phyloP scores from a whole-genome alignment of 176 grass and related monocot species.

The Pharus latifolius region DNA sequence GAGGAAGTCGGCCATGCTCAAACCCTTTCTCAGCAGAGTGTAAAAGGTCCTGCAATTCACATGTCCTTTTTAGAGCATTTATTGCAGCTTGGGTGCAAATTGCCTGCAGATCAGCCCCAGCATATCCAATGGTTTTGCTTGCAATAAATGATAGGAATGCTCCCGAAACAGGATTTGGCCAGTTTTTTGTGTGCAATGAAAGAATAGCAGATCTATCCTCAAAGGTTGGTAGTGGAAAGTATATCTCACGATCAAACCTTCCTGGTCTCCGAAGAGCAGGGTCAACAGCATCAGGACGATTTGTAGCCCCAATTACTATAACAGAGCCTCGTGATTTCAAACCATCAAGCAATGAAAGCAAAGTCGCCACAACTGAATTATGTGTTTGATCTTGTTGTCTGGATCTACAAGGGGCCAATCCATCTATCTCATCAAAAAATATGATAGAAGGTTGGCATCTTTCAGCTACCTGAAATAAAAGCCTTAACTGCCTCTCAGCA shows the following conservation, averaged over 20 bases:
- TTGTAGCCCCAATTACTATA: slow-evolving; percentile 93
- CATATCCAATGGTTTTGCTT: slow-evolving; percentile 86
- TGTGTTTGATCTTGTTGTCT: slow-evolving; percentile 91
- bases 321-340: slow-evolving; percentile 95
- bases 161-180: slow-evolving; percentile 70
- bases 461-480: slow-evolving; percentile 97
- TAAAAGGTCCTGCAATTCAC: slow-evolving; percentile 63
- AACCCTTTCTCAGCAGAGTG: slow-evolving; percentile 55
- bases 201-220: slow-evolving; percentile 92
- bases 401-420: slow-evolving; percentile 81
- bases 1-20: slow-evolving; percentile 46
- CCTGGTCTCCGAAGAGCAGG: slow-evolving; percentile 94
- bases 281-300: slow-evolving; percentile 92
- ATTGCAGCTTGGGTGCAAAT: slow-evolving; percentile 94
- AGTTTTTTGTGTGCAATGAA: slow-evolving; percentile 79
- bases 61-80: slow-evolving; percentile 90
- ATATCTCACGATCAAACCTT: slow-evolving; percentile 97
- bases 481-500: slow-evolving; percentile 87
- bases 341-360: slow-evolving; percentile 94
- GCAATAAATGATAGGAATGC: slow-evolving; percentile 73
- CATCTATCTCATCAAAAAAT: slow-evolving; percentile 99
- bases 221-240: slow-evolving; percentile 77
- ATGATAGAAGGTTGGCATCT: slow-evolving; percentile 95
- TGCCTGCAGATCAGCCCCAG: slow-evolving; percentile 88
- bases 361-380: slow-evolving; percentile 95